Conservation (phyloP, 768 basidiomycete species). For the Lactifluus piperatus region DNA sequence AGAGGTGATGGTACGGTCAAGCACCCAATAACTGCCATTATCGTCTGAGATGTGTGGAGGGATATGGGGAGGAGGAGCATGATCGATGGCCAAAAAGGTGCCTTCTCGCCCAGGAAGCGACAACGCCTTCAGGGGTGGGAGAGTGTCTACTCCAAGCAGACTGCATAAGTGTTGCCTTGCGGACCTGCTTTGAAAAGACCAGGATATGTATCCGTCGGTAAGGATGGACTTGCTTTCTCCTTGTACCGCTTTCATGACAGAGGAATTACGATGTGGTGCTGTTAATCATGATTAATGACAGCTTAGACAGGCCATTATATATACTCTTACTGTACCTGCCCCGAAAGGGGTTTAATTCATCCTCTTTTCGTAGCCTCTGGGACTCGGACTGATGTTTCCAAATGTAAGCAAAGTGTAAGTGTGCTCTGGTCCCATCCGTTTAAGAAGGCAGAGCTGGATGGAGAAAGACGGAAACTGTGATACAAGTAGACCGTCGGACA, state of each 20-base stretch:
- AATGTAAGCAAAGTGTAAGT: no score
- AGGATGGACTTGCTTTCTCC: background rate
- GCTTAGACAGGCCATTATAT: background rate
- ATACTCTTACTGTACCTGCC: no score
- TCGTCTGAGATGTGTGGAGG: background rate
- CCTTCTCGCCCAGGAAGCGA: background rate
- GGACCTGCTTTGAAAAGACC: background rate
- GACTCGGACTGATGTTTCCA: no score
- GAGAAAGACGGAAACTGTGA: no score
- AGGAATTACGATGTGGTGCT: background rate
- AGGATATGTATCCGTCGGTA: slow-evolving; percentile 9
- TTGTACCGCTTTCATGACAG: background rate
- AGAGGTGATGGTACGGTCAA: background rate
- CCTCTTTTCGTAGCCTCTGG: no score
- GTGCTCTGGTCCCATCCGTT: no score
- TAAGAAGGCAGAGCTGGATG: no score
- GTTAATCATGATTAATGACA: background rate
- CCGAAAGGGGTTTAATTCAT: no score
- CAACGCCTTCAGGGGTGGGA: background rate
- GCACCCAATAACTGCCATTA: background rate
- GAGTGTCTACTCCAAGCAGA: background rate
- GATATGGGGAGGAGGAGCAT: background rate
- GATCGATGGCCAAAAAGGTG: background rate
- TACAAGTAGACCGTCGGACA: no score
- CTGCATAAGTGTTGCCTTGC: background rate